Conservation (phyloP, 345 rosid species). For the Laguncularia racemosa region DNA sequence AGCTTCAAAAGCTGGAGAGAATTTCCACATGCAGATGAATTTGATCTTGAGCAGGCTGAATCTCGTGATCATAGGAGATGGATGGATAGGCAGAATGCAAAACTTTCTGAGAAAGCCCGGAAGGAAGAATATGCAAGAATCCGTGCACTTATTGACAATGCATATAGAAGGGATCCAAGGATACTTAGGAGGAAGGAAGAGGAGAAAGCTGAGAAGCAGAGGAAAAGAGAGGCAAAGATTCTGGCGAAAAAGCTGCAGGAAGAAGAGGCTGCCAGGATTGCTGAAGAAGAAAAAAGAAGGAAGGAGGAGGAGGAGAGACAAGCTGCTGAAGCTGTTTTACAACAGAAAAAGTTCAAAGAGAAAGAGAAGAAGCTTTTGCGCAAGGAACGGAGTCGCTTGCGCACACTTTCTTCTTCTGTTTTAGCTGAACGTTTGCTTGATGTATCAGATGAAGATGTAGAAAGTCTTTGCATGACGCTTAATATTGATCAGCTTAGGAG, state of each 20-base stretch:
- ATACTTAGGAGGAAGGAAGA: conserved; percentile 75
- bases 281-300: conserved; percentile 66
- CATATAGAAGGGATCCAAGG: conserved; percentile 87
- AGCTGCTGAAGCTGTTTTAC: conserved; percentile 78
- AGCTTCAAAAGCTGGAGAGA: conserved; percentile 96
- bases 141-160: conserved; percentile 85
- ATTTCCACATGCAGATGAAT: conserved; percentile 94
- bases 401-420: conserved; percentile 61
- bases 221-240: conserved; percentile 75
- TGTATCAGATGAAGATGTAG: conserved; percentile 66
- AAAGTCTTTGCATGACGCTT: conserved; percentile 70
- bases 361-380: conserved; percentile 92
- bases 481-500: conserved; percentile 54
- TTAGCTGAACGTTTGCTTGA: conserved; percentile 48
- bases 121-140: conserved; percentile 90
- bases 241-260: conserved; percentile 80
- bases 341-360: conserved; percentile 80
- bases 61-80: conserved; percentile 97
- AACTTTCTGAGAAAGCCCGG: conserved; percentile 73
- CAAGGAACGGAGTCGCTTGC: conserved; percentile 79
- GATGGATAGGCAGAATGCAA: conserved; percentile 99
- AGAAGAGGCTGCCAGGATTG: conserved; percentile 79
- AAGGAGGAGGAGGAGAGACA: conserved; percentile 77
- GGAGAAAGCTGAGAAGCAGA: conserved; percentile 83
- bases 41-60: conserved; percentile 91